Base-by-base conservation (phyloP, 2,329 filamentous ascomycete genomes). In the Fusarium domesticum region DNA sequence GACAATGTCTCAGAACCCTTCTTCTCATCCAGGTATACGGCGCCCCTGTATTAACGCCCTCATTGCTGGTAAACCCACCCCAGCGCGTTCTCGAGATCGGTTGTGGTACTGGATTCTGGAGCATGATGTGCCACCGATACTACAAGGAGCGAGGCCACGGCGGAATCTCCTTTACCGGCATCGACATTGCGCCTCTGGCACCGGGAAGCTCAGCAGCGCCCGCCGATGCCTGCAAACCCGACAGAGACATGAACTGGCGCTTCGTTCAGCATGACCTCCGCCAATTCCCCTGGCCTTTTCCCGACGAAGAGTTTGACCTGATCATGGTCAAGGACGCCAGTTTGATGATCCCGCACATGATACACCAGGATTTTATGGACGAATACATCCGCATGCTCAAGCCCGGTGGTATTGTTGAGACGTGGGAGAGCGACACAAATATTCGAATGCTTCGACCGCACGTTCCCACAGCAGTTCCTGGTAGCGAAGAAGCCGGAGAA, bases 31-130 rank as follows among this genome's bases (percentile, higher is more conserved):
- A 89, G 60, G 79, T 95, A 25, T 90, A 93, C 58, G 89, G 89
- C 35, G 82, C 82, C 10, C 87, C 89, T 0, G 78, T 93, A 43
- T 91, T 87, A 67, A 86, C 85, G 7, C 84, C 85, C 1, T 73
- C 74, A 20, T 76, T 89, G 42, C 70, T 76, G 34, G 76, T 80
- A 51, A 80, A 81, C 36, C 83, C 87, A 16, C 91, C 91, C 0
- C 77, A 77, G 58, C 84, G 83, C 53, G 85, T 97, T 19, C 75
- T 97, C 18, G 92, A 97, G 62, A 70, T 96, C 25, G 90, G 84
- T 20, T 97, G 92, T 65, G 91, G 91, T 15, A 86, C 86, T 16
- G 92, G 83, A 18, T 87, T 95, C 63, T 96, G 91, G 91, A 91
- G 87, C 57, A 85, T 87, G 68, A 83, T 89, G 73, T 95, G 89